Percentiles rank a stretch among this genome's conserved stretches.
Conservation (phyloP, 345 rosid genomes). For the Linum usitatissimum region DNA sequence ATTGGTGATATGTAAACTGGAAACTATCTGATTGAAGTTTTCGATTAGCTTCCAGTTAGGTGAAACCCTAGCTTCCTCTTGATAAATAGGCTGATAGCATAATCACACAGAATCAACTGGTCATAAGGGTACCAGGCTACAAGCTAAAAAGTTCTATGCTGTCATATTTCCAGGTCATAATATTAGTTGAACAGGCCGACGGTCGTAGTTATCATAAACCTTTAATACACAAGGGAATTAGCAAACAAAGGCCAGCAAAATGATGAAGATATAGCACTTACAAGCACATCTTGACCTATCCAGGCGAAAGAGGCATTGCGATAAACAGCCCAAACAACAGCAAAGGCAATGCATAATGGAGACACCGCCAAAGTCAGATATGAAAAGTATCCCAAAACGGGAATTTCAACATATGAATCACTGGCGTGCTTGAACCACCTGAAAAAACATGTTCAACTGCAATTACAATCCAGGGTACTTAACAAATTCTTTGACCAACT, state of each 20-base stretch:
- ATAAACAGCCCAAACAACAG: conserved; percentile 84
- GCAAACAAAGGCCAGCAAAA: neutral
- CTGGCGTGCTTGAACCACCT: conserved; percentile 79
- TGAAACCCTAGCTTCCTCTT: neutral
- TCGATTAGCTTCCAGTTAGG: neutral
- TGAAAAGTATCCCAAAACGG: conserved; percentile 76
- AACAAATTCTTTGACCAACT: neutral
- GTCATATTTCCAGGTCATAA: neutral
- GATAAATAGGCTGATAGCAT: neutral
- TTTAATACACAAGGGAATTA: neutral
- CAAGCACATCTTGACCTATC: conserved; percentile 98
- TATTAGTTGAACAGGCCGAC: neutral
- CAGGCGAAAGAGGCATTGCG: conserved; percentile 61
- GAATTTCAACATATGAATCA: conserved; percentile 64
- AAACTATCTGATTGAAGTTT: too few relatives aligned
- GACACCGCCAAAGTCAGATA: conserved; percentile 75
- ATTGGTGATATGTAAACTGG: neutral
- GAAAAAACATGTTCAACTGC: conserved; percentile 9
- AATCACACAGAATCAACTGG: neutral
- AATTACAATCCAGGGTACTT: neutral
- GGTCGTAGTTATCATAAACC: neutral
- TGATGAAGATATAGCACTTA: conserved; percentile 26
- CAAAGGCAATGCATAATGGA: conserved; percentile 85
- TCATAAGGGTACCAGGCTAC: neutral
- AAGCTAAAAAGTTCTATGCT: neutral